Percentiles rank a stretch among this genome's conserved stretches.
phyloP scores from a whole-genome alignment of 2,329 filamentous ascomycete genomes.

The Curvularia lunata region DNA sequence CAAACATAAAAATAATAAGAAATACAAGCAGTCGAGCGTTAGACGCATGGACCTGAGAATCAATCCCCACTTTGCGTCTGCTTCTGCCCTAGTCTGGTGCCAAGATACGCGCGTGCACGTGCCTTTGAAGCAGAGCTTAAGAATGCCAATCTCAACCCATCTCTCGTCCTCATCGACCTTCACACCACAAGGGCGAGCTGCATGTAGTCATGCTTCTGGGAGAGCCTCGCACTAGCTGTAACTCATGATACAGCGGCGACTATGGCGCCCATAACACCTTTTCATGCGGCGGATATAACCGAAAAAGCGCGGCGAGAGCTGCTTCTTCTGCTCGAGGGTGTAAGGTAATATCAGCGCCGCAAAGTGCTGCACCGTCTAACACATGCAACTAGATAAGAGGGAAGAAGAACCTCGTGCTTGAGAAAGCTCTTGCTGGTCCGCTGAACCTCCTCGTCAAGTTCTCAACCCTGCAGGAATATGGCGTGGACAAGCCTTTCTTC shows the following conservation, averaged over 20 bases:
- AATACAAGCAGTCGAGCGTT: neutral
- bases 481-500: slow-evolving; percentile 96
- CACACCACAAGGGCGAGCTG: slow-evolving; percentile 11
- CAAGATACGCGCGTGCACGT: slow-evolving; percentile 26
- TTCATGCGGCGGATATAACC: slow-evolving; percentile 77
- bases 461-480: slow-evolving; percentile 93
- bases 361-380: slow-evolving; percentile 43
- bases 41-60: neutral
- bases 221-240: slow-evolving; percentile 11
- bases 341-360: slow-evolving; percentile 66
- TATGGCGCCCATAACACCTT: slow-evolving; percentile 73
- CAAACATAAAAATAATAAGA: neutral
- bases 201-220: slow-evolving; percentile 18
- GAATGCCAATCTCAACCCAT: slow-evolving; percentile 6
- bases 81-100: slow-evolving; percentile 9
- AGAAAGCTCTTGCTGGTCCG: slow-evolving; percentile 86
- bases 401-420: slow-evolving; percentile 97
- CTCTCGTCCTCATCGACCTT: slow-evolving; percentile 12
- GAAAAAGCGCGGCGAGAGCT: slow-evolving; percentile 87
- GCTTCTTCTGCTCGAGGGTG: slow-evolving; percentile 88
- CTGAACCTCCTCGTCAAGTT: slow-evolving; percentile 94
- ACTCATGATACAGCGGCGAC: slow-evolving; percentile 16
- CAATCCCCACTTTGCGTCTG: neutral
- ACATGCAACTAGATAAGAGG: slow-evolving; percentile 76
- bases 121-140: slow-evolving; percentile 19